These are phyloP conservation scores for Azolla pinnata DNA, from an alignment of 75 land plant species.

Conservation along the genomic window DNA sequence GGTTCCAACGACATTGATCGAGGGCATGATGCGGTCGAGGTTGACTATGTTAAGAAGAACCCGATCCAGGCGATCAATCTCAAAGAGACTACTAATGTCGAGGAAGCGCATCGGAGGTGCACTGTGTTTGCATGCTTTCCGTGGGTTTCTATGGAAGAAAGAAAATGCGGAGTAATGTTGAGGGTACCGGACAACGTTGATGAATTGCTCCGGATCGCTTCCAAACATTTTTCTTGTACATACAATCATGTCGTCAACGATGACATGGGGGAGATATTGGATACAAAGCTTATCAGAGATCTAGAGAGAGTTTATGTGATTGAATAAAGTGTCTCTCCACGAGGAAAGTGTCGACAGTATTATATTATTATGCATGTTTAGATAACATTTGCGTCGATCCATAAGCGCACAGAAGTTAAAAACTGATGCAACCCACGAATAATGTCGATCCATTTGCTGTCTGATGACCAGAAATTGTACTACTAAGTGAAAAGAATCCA, in stretches of 20 bases:
- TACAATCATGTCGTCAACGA: constrained; percentile 24
- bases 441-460: too few relatives aligned
- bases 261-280: constrained; percentile 42
- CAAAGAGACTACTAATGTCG: neutral
- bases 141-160: constrained; percentile 36
- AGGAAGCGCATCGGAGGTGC: constrained; percentile 30
- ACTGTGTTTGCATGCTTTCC: constrained; percentile 56
- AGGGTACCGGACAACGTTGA: constrained; percentile 47
- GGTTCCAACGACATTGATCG: too few relatives aligned
- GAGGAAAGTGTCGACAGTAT: too few relatives aligned
- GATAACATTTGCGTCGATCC: too few relatives aligned
- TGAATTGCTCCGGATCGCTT: constrained; percentile 26
- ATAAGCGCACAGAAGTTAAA: too few relatives aligned
- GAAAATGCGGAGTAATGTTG: constrained; percentile 39
- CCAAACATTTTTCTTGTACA: constrained; percentile 21
- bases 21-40: too few relatives aligned
- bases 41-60: too few relatives aligned
- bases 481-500: too few relatives aligned
- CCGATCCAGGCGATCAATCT: neutral
- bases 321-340: constrained; percentile 7
- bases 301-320: constrained; percentile 46
- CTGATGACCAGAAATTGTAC: too few relatives aligned
- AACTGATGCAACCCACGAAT: too few relatives aligned
- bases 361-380: too few relatives aligned
- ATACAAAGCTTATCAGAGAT: constrained; percentile 35